These are phyloP conservation scores for Delphinella strobiligena DNA, from an alignment of 2,329 filamentous ascomycete species.

Conservation along the genomic window DNA sequence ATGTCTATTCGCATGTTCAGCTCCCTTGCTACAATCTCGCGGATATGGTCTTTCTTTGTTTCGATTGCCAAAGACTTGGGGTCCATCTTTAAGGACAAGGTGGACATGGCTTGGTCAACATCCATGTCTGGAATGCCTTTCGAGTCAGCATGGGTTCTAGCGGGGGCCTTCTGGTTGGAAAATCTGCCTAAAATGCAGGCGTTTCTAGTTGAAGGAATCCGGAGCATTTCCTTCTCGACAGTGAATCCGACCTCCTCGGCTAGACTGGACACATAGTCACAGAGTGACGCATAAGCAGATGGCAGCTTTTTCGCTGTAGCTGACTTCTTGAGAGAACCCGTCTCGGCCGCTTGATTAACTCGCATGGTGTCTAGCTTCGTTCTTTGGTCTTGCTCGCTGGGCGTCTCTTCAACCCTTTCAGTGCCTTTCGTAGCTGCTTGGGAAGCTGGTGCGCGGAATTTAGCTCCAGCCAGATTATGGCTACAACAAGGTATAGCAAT, in stretches of 20 bases:
- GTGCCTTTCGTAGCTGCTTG: constrained; percentile 1
- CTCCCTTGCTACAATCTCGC: constrained; percentile 7
- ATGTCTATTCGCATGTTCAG: constrained; percentile 8
- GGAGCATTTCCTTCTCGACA: constrained; percentile 71
- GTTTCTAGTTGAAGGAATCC: constrained; percentile 89
- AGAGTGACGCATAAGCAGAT: constrained; percentile 74
- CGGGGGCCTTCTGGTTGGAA: neutral
- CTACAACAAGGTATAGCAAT: constrained; percentile 94
- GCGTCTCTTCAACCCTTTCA: neutral
- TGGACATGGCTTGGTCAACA: neutral
- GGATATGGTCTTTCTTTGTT: constrained; percentile 5
- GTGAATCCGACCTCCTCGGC: constrained; percentile 61
- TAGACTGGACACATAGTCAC: constrained; percentile 62
- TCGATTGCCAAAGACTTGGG: constrained; percentile 1
- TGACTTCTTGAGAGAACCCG: constrained; percentile 21
- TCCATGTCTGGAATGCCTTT: neutral
- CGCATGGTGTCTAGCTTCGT: neutral
- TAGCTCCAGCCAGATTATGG: constrained; percentile 65
- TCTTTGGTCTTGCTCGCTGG: neutral
- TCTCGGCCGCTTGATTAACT: constrained; percentile 19
- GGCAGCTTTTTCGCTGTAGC: constrained; percentile 26
- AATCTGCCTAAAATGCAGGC: constrained; percentile 57
- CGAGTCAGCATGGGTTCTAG: constrained; percentile 25
- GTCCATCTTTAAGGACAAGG: neutral
- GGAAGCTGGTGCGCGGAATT: constrained; percentile 49